Conservation (phyloP, 371 early-diverging fungal species). For the Paraphysoderma sedebokerense region DNA sequence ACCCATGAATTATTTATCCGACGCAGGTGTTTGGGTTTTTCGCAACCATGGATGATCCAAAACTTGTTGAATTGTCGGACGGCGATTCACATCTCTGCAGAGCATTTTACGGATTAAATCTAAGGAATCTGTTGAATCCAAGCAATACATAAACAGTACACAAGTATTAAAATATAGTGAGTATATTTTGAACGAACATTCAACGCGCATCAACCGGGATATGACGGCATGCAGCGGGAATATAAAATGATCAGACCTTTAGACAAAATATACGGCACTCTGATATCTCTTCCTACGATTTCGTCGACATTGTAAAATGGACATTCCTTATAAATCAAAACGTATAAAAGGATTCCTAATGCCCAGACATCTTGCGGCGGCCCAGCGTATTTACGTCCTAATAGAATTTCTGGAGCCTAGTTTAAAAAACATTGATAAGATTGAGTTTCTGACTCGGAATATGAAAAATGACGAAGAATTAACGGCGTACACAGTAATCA, state of each 20-base stretch:
- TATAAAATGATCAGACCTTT: constrained; percentile 21
- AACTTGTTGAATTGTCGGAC: constrained; percentile 44
- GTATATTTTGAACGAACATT: too few relatives aligned
- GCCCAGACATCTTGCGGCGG: constrained; percentile 73
- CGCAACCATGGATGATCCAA: constrained; percentile 41
- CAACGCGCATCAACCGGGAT: too few relatives aligned
- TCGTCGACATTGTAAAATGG: constrained; percentile 67
- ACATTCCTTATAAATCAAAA: constrained; percentile 55
- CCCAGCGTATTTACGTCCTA: constrained; percentile 50
- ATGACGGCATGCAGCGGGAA: background rate
- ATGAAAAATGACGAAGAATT: background rate
- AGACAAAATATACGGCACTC: constrained; percentile 41
- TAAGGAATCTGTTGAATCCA: constrained; percentile 19
- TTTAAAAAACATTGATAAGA: too few relatives aligned
- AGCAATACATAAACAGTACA: background rate
- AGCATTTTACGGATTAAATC: too few relatives aligned
- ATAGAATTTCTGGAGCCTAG: constrained; percentile 52
- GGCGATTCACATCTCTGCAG: too few relatives aligned
- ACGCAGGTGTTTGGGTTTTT: too few relatives aligned
- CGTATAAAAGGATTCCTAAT: constrained; percentile 60
- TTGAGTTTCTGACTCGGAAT: background rate
- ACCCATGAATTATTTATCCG: too few relatives aligned
- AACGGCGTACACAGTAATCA: constrained; percentile 53
- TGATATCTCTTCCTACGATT: constrained; percentile 41
- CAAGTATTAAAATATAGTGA: background rate